These are phyloP conservation scores for Helotiales sp. DNA, from an alignment of 2,329 filamentous ascomycete species.

Conservation along the genomic window DNA sequence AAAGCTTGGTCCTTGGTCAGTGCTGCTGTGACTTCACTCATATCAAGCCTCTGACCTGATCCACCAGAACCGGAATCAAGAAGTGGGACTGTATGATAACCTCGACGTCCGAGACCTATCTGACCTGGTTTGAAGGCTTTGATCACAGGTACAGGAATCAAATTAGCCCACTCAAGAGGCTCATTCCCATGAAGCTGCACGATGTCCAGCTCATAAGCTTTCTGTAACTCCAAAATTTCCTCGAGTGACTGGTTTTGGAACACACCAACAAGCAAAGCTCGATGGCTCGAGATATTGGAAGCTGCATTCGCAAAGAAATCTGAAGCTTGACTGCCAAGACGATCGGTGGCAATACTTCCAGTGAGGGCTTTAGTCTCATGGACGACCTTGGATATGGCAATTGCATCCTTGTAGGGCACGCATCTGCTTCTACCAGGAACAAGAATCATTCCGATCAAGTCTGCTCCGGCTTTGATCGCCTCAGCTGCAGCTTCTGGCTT, in stretches of 20 bases:
- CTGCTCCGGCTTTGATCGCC: slow-evolving; percentile 83
- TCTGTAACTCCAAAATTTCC: slow-evolving; percentile 78
- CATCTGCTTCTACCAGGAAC: slow-evolving; percentile 79
- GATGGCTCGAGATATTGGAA: slow-evolving; percentile 49
- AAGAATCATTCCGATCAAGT: slow-evolving; percentile 90
- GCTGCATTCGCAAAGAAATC: slow-evolving; percentile 72
- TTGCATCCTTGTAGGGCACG: slow-evolving; percentile 75
- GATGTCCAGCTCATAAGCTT: slow-evolving; percentile 75
- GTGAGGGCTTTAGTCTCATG: slow-evolving; percentile 46
- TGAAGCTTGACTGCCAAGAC: slow-evolving; percentile 39
- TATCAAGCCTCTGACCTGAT: slow-evolving; percentile 76
- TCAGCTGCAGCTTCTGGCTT: slow-evolving; percentile 76
- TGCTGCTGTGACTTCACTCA: slow-evolving; percentile 64
- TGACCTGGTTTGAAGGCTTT: slow-evolving; percentile 76
- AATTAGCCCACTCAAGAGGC: slow-evolving; percentile 83
- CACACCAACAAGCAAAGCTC: slow-evolving; percentile 84
- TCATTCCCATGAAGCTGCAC: slow-evolving; percentile 93
- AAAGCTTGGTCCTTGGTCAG: slow-evolving; percentile 70
- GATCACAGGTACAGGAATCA: slow-evolving; percentile 92
- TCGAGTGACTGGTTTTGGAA: slow-evolving; percentile 88
- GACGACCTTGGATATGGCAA: slow-evolving; percentile 77
- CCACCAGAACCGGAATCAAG: slow-evolving; percentile 85
- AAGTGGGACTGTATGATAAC: slow-evolving; percentile 80
- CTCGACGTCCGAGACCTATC: slow-evolving; percentile 62
- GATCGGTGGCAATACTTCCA: slow-evolving; percentile 29